Conservation (phyloP, 352 stramenopile genomes). For the Pythium scleroteichum region DNA sequence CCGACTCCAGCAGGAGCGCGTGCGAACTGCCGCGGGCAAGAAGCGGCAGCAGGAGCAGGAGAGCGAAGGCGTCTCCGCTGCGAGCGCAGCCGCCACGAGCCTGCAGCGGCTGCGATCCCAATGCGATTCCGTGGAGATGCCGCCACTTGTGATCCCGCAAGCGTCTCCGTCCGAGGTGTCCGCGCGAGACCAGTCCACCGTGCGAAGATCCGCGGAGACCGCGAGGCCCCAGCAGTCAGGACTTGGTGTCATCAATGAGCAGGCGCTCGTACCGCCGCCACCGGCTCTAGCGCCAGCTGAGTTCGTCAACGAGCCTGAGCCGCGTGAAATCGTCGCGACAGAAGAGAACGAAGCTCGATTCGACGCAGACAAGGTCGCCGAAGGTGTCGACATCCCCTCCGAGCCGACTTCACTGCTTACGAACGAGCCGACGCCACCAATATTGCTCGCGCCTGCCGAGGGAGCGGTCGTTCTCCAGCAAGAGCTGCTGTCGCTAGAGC, state of each 20-base stretch:
- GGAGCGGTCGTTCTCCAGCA: constrained; percentile 1
- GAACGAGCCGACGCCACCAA: background rate
- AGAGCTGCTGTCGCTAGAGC: constrained; percentile 7
- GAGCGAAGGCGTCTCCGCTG: background rate
- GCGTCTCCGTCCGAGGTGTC: background rate
- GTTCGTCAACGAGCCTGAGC: background rate
- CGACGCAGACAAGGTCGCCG: too few species aligned
- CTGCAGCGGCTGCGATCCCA: constrained; percentile 16
- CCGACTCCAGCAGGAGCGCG: constrained; percentile 56
- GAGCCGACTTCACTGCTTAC: too few species aligned
- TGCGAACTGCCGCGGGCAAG: constrained; percentile 25
- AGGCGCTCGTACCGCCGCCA: constrained; percentile 3
- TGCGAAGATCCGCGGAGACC: background rate
- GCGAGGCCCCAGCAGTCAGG: background rate
- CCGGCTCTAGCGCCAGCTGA: background rate
- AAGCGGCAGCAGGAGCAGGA: constrained; percentile 17
- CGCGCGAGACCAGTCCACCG: background rate
- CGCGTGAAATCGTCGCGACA: too few species aligned
- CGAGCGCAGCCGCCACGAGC: background rate
- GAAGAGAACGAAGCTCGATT: too few species aligned
- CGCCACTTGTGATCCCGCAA: background rate
- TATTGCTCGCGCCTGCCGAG: background rate
- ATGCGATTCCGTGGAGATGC: background rate
- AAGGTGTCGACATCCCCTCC: too few species aligned
- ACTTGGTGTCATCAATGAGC: constrained; percentile 7